Evolutionary conservation across 2,329 filamentous ascomycete genomes (phyloP).

Genomic region (Colletotrichum truncatum): DNA sequence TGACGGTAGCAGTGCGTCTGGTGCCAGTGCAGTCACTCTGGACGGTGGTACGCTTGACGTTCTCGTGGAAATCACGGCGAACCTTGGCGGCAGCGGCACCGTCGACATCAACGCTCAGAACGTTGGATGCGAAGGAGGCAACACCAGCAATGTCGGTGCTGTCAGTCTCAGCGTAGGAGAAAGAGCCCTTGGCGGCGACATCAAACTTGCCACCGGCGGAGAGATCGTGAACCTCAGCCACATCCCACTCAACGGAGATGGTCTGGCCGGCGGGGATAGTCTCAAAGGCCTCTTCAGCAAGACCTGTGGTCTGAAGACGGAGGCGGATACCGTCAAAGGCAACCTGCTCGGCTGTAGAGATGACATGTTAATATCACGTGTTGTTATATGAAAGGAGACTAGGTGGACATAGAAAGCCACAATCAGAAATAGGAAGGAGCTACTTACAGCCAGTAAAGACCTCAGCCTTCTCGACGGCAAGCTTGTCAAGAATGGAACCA

Average conservation of each 20-base stretch:
- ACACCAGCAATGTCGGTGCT: conserved; percentile 63
- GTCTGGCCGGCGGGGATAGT: conserved; percentile 57
- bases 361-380: conserved; percentile 2
- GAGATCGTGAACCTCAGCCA: conserved; percentile 64
- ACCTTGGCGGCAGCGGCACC: conserved; percentile 61
- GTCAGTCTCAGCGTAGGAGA: conserved; percentile 63
- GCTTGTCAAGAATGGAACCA: conserved; percentile 61
- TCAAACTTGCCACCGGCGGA: conserved; percentile 62
- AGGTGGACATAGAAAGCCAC: not conserved
- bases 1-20: conserved; percentile 52
- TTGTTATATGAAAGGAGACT: not conserved
- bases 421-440: not conserved
- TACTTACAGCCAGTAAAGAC: conserved; percentile 57
- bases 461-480: conserved; percentile 62
- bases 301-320: conserved; percentile 52
- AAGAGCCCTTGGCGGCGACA: conserved; percentile 62
- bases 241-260: conserved; percentile 62
- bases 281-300: conserved; percentile 60
- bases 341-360: conserved; percentile 47
- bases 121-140: conserved; percentile 67
- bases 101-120: conserved; percentile 64
- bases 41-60: conserved; percentile 58
- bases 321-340: conserved; percentile 64
- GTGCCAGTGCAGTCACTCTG: conserved; percentile 63
- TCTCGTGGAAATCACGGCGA: conserved; percentile 52